A percentile compares a stretch with the other conserved stretches of the same genome.
Evolutionary conservation across 2,329 filamentous ascomycete species (phyloP).

Genomic region (Trematosphaeria pertusa): DNA sequence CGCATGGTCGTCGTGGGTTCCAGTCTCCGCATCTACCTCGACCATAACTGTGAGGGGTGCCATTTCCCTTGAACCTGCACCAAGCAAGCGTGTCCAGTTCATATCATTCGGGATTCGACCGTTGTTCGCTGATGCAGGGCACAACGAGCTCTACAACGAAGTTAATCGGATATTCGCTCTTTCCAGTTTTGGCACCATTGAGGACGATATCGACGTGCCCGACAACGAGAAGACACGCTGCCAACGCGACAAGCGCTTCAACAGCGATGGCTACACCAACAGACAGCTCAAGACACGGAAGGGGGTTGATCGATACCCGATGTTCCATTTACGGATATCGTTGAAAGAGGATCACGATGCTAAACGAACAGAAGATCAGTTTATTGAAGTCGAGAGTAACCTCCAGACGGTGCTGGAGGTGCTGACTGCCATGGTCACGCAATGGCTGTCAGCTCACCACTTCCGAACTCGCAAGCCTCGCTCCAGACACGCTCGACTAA

Average conservation of each 20-base stretch:
- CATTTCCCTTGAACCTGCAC: slow-evolving; percentile 73
- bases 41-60: slow-evolving; percentile 70
- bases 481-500: slow-evolving; percentile 10
- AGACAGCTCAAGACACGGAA: slow-evolving; percentile 66
- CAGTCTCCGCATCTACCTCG: slow-evolving; percentile 70
- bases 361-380: slow-evolving; percentile 24
- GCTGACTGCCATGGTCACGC: slow-evolving; percentile 70
- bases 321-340: slow-evolving; percentile 81
- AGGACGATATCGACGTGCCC: slow-evolving; percentile 51
- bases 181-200: slow-evolving; percentile 76
- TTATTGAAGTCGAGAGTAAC: slow-evolving; percentile 32
- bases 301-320: slow-evolving; percentile 81
- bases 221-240: slow-evolving; percentile 46
- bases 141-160: slow-evolving; percentile 75
- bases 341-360: slow-evolving; percentile 32
- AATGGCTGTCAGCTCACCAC: slow-evolving; percentile 77
- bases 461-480: slow-evolving; percentile 63
- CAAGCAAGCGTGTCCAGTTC: slow-evolving; percentile 78
- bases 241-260: slow-evolving; percentile 51
- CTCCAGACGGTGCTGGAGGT: slow-evolving; percentile 69
- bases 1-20: slow-evolving; percentile 69
- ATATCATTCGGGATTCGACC: slow-evolving; percentile 79
- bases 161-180: slow-evolving; percentile 78
- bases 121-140: slow-evolving; percentile 61
- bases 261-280: slow-evolving; percentile 57